Base-by-base conservation (phyloP, 1,139 yeast species). In the Chernovozyma aurita region DNA sequence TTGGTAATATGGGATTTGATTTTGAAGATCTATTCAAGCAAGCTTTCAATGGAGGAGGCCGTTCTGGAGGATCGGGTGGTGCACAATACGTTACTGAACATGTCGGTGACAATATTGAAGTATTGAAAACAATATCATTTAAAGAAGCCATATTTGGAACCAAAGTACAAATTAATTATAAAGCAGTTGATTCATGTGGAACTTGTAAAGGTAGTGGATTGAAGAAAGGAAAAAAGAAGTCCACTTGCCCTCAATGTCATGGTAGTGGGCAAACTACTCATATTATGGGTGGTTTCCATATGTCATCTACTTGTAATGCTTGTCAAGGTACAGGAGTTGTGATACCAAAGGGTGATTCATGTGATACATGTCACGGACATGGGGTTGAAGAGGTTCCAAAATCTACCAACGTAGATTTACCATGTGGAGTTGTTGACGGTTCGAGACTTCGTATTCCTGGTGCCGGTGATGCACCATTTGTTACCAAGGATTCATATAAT, bases 261-360 rank as follows among this genome's bases (percentile, higher is more conserved):
- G 99, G 99, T 40, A 76, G 95, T 0, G 99, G 99, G 7, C 84
- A 90, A 32, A 78, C 85, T 18, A 85, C 90, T 17, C 97, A 90
- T 52, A 69, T 78, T 39, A 74, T 88, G 57, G 97, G 95, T 8
- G 97, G 97, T 0, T 94, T 92, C 76, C 97, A 90, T 52, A 88
- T 94, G 96, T 81, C 95, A 2, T 81, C 95, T 3, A 87, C 97
- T 12, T 92, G 99, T 72, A 73, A 74, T 36, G 67, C 81, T 2
- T 92, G 99, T 71, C 80, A 74, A 34, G 99, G 99, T 31, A 67
- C 85, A 3, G 99, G 99, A 37, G 94, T 87, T 2, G 72, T 71
- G 4, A 80, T 88, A 36, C 76, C 81, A 32, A 68, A 76, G 28
- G 65, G 70, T 14, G 90, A 88, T 50, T 78, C 79, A 42, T 92